Conservation (phyloP, 2,329 filamentous ascomycete species). For the Hortaea sp. region DNA sequence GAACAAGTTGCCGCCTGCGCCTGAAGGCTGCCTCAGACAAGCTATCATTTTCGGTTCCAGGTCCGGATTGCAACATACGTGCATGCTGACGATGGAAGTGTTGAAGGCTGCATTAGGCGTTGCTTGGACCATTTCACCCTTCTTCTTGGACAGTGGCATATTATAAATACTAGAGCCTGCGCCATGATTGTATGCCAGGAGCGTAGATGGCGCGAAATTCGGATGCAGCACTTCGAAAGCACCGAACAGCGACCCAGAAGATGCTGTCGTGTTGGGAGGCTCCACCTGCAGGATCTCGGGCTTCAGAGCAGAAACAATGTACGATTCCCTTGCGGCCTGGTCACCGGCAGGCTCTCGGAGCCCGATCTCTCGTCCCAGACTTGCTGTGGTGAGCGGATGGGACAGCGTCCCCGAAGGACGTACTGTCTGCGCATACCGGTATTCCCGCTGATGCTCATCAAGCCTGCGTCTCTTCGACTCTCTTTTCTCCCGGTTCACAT, state of each 20-base stretch:
- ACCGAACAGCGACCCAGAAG: not conserved
- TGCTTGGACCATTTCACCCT: not conserved
- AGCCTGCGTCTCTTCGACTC: slow-evolving; percentile 22
- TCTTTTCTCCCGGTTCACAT: slow-evolving; percentile 28
- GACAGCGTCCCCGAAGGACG: slow-evolving; percentile 4
- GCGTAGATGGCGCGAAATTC: not conserved
- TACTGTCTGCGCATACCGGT: slow-evolving; percentile 15
- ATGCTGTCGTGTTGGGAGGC: not conserved
- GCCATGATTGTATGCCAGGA: slow-evolving; percentile 1
- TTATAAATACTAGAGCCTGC: not conserved
- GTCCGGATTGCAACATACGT: not conserved
- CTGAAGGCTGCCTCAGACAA: not conserved
- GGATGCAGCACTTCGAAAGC: not conserved
- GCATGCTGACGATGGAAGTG: not conserved
- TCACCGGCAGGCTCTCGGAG: not conserved
- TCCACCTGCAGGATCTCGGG: slow-evolving; percentile 12
- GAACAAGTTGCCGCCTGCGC: not conserved
- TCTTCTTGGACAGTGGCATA: not conserved
- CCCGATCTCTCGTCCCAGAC: slow-evolving; percentile 7
- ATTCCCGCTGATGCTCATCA: slow-evolving; percentile 9
- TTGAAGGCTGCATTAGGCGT: not conserved
- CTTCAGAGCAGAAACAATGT: slow-evolving; percentile 18
- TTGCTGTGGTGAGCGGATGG: slow-evolving; percentile 3
- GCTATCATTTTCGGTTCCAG: not conserved
- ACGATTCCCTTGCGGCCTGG: slow-evolving; percentile 8